Percentiles rank a stretch among this genome's conserved stretches.
Conservation (phyloP, 2,329 filamentous ascomycete genomes). For the Pyrenophora teres region DNA sequence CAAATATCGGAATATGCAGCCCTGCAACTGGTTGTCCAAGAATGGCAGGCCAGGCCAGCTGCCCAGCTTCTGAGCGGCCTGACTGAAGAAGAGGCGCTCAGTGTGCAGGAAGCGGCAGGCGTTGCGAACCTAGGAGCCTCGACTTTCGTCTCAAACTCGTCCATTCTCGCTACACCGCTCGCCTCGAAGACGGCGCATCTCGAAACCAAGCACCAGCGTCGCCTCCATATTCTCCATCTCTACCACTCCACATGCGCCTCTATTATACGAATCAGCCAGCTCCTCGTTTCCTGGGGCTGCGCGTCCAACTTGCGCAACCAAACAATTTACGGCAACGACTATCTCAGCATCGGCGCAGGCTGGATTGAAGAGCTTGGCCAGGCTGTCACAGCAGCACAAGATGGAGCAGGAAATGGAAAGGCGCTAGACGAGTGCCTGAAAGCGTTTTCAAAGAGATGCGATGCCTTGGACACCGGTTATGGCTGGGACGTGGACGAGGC, state of each 20-base stretch:
- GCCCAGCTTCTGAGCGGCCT: conserved; percentile 72
- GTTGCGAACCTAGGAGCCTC: conserved; percentile 65
- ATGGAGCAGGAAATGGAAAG: conserved; percentile 28
- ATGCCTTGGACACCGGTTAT: conserved; percentile 49
- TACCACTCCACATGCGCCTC: conserved; percentile 74
- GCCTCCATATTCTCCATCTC: conserved; percentile 69
- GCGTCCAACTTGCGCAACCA: conserved; percentile 34
- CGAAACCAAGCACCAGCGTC: conserved; percentile 65
- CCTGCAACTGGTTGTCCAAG: conserved; percentile 76
- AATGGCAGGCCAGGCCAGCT: conserved; percentile 82
- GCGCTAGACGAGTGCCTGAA: conserved; percentile 51
- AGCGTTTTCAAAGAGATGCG: conserved; percentile 55
- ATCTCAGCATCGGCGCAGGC: conserved; percentile 35
- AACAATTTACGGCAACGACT: conserved; percentile 33
- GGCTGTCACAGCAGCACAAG: conserved; percentile 37
- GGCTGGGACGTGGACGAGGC: conserved; percentile 55
- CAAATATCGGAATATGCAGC: conserved; percentile 81
- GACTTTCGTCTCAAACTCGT: conserved; percentile 51
- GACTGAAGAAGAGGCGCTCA: conserved; percentile 77
- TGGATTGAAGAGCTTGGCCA: conserved; percentile 44
- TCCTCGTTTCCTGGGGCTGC: conserved; percentile 43
- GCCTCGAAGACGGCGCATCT: conserved; percentile 51
- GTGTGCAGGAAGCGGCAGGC: conserved; percentile 74
- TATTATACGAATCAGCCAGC: conserved; percentile 44
- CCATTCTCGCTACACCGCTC: conserved; percentile 40